phyloP scores from a whole-genome alignment of 2,329 filamentous ascomycete species.

The Phaeosphaeriaceae sp. region DNA sequence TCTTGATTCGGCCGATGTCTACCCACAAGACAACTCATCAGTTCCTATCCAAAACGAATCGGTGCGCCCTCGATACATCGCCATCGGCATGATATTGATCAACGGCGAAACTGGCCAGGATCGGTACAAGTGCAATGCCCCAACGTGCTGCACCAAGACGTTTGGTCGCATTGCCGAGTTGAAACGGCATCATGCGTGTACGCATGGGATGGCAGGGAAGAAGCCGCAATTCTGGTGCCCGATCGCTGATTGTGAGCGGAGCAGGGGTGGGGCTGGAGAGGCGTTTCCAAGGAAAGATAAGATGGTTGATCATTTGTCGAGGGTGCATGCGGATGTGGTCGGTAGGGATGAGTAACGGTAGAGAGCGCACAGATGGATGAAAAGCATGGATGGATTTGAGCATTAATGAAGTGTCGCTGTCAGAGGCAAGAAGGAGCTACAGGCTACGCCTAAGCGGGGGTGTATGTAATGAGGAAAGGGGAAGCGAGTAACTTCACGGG shows the following conservation, averaged over 20 bases:
- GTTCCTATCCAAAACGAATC: not conserved
- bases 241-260: conserved; percentile 4
- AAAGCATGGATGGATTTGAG: too few species aligned
- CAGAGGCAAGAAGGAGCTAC: too few species aligned
- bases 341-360: not conserved
- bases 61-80: not conserved
- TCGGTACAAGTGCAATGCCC: conserved; percentile 6
- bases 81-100: not conserved
- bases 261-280: not conserved
- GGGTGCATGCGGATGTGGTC: conserved; percentile 5
- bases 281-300: conserved; percentile 14
- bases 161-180: conserved; percentile 10
- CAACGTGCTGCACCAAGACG: not conserved
- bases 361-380: too few species aligned
- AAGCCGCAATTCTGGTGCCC: conserved; percentile 13
- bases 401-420: too few species aligned
- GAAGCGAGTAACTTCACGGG: too few species aligned
- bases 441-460: too few species aligned
- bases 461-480: too few species aligned
- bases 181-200: conserved; percentile 6
- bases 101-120: not conserved
- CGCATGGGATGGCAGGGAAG: not conserved
- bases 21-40: not conserved
- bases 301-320: conserved; percentile 15
- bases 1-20: not conserved